A percentile compares a stretch with the other conserved stretches of the same genome.
These are phyloP conservation scores for Orbilia ellipsospora DNA, from an alignment of 2,329 filamentous ascomycete species.

Conservation along the genomic window DNA sequence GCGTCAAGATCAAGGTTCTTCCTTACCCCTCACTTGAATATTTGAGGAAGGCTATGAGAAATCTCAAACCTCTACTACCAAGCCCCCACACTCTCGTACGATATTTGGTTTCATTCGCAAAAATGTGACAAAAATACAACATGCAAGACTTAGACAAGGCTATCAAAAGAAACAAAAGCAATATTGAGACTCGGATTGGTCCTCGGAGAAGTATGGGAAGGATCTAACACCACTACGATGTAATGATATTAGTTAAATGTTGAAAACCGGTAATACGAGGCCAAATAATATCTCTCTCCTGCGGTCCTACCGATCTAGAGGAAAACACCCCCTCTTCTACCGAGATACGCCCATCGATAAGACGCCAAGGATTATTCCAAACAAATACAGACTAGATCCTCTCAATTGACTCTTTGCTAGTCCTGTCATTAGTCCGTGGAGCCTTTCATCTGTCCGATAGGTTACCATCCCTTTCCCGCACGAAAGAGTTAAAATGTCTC, in stretches of 20 bases:
- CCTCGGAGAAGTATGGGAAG: background rate
- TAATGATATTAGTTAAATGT: no score
- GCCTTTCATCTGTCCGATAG: slow-evolving; percentile 13
- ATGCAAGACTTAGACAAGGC: slow-evolving; percentile 5
- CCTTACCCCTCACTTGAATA: slow-evolving; percentile 35
- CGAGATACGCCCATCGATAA: no score
- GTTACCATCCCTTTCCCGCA: background rate
- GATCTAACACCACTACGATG: background rate
- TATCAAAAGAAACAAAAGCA: background rate
- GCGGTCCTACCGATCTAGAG: slow-evolving; percentile 18
- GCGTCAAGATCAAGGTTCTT: slow-evolving; percentile 6
- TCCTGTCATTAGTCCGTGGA: slow-evolving; percentile 10
- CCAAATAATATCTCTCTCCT: slow-evolving; percentile 18
- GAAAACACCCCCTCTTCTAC: no score
- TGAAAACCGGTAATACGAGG: background rate
- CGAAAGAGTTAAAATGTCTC: no score
- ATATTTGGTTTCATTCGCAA: slow-evolving; percentile 31
- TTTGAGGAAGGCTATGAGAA: background rate
- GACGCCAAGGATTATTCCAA: no score
- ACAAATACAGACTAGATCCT: background rate
- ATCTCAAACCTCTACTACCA: background rate
- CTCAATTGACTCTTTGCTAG: slow-evolving; percentile 2
- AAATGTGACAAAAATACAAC: slow-evolving; percentile 29
- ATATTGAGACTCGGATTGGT: background rate
- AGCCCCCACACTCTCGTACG: slow-evolving; percentile 19